These are phyloP conservation scores for Pseudogymnoascus sp. DNA, from an alignment of 2,329 filamentous ascomycete genomes.

Conservation along the genomic window DNA sequence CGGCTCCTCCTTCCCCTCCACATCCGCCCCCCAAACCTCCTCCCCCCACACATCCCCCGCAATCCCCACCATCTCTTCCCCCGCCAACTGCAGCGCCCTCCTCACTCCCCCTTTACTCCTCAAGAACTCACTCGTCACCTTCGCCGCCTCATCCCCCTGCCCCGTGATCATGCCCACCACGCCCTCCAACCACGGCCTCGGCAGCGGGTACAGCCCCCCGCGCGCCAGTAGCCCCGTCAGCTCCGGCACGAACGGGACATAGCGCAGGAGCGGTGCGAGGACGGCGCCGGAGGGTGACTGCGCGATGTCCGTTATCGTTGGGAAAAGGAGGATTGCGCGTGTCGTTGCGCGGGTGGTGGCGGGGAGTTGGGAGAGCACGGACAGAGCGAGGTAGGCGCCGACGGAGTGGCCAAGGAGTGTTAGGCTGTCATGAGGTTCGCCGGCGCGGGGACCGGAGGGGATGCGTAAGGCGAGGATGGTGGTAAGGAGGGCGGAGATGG, in stretches of 20 bases:
- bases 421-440: constrained; percentile 44
- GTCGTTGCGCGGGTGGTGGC: constrained; percentile 20
- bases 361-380: constrained; percentile 51
- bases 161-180: constrained; percentile 37
- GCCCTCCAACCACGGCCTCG: constrained; percentile 33
- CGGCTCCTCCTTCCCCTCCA: not conserved
- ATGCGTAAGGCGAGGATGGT: constrained; percentile 18
- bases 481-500: constrained; percentile 10
- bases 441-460: constrained; percentile 23
- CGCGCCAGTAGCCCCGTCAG: constrained; percentile 18
- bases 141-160: constrained; percentile 41
- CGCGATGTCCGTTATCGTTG: constrained; percentile 65
- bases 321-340: constrained; percentile 59
- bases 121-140: constrained; percentile 45
- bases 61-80: constrained; percentile 52
- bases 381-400: constrained; percentile 62
- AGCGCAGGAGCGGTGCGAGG: constrained; percentile 14
- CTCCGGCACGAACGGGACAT: constrained; percentile 8
- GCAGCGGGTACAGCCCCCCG: constrained; percentile 34
- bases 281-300: constrained; percentile 47
- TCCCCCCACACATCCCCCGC: constrained; percentile 50
- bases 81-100: constrained; percentile 50
- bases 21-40: constrained; percentile 45
- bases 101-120: constrained; percentile 48
- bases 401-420: constrained; percentile 68